These are phyloP conservation scores for Hemileccinum impolitum DNA, from an alignment of 768 basidiomycete genomes.

Conservation along the genomic window DNA sequence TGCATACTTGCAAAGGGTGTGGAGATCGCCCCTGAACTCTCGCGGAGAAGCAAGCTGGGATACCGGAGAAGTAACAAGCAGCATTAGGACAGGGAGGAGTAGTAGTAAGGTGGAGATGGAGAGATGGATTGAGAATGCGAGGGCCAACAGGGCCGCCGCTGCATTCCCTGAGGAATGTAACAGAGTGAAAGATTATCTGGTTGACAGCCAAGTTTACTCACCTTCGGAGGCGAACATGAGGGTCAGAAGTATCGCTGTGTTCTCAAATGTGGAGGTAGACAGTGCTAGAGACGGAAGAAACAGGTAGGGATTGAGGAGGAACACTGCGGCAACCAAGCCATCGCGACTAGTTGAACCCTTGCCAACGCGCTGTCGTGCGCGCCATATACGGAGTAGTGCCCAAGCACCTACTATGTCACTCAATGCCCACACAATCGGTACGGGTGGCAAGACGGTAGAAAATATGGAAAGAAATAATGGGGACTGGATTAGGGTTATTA, in stretches of 20 bases:
- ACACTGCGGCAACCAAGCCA: constrained; percentile 59
- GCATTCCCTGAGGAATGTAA: constrained; percentile 44
- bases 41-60: constrained; percentile 67
- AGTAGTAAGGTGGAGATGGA: constrained; percentile 71
- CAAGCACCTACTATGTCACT: constrained; percentile 67
- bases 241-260: constrained; percentile 60
- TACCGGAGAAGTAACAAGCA: constrained; percentile 58
- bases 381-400: constrained; percentile 67
- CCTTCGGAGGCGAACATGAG: constrained; percentile 72
- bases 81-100: constrained; percentile 60
- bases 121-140: constrained; percentile 71
- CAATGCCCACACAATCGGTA: constrained; percentile 66
- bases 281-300: constrained; percentile 74
- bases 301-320: constrained; percentile 87
- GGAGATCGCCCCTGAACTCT: constrained; percentile 20
- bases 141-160: constrained; percentile 55
- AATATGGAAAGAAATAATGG: constrained; percentile 77
- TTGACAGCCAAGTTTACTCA: constrained; percentile 25
- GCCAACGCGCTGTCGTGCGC: constrained; percentile 50
- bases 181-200: neutral
- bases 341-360: constrained; percentile 46
- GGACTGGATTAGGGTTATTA: constrained; percentile 47
- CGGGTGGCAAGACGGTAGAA: constrained; percentile 60
- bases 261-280: constrained; percentile 84
- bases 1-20: constrained; percentile 25